Percentiles rank a stretch among this genome's conserved stretches.
Evolutionary conservation across 2,329 filamentous ascomycete genomes (phyloP).

Genomic region (Calcarisporium arbuscula): DNA sequence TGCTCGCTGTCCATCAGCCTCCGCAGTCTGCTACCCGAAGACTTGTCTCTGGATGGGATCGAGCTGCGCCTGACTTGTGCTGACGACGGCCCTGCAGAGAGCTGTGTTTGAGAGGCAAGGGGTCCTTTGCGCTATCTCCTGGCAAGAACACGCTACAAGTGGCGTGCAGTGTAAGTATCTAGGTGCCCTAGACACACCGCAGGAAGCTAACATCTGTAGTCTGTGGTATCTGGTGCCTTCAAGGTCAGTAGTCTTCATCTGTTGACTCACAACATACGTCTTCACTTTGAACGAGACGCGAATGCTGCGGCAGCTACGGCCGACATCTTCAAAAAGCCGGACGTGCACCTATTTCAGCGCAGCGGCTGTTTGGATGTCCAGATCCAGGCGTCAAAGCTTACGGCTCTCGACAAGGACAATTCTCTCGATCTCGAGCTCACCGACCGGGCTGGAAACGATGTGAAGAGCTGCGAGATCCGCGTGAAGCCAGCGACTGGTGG

Average conservation of each 20-base stretch:
- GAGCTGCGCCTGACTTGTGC: constrained; percentile 57
- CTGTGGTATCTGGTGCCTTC: constrained; percentile 66
- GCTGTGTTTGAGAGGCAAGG: constrained; percentile 26
- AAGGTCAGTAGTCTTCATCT: constrained; percentile 67
- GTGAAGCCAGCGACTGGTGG: constrained; percentile 61
- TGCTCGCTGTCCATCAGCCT: constrained; percentile 66
- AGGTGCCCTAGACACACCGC: accelerated
- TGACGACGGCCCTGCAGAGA: constrained; percentile 54
- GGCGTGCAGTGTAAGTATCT: constrained; percentile 26
- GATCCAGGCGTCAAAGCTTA: constrained; percentile 59
- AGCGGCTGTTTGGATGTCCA: constrained; percentile 61
- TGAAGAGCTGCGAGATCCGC: constrained; percentile 52
- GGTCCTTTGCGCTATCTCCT: constrained; percentile 29
- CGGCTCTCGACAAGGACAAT: constrained; percentile 74
- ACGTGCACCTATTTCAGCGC: constrained; percentile 68
- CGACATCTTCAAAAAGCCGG: constrained; percentile 51
- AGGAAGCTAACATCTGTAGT: constrained; percentile 34
- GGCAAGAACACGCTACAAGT: constrained; percentile 39
- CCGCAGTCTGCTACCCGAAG: constrained; percentile 65
- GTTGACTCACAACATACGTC: constrained; percentile 53
- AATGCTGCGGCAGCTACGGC: constrained; percentile 40
- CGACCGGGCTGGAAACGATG: constrained; percentile 68
- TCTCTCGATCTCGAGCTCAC: constrained; percentile 67
- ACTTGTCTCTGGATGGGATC: constrained; percentile 58
- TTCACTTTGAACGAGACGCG: constrained; percentile 58